Evolutionary conservation across 2,329 filamentous ascomycete genomes (phyloP), one percentile per base, ranked within the genome.

Genomic region (Decorospora gaudefroyi): DNA sequence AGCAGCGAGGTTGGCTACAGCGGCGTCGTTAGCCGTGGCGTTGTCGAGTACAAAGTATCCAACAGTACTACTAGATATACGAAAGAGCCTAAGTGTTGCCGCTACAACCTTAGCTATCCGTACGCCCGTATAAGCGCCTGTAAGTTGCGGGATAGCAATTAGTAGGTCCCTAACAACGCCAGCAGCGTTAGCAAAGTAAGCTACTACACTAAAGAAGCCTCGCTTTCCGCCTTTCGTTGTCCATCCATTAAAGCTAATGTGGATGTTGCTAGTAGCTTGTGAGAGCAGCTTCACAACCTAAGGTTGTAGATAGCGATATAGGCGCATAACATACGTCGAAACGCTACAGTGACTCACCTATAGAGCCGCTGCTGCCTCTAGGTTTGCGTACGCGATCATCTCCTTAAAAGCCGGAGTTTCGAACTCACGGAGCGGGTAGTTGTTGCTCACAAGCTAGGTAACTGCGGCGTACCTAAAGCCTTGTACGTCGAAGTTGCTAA

Each of bases 41-140:
- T 43, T 43, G 21, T 43, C 21, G 17, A 43, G 40, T 29, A 40
- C 13, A 25, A 42, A 42, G 39, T 44, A 44, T 15, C 41, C 27
- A 10, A 41, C 11, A 12, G 17, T 25, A 33, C 7, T 6, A 11
- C 18, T 26, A 13, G 18, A 17, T 11, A 38, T 39, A 4, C 22
- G 12, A 26, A 39, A 39, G 10, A 9, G 12, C 42, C 15, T 6
- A 9, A 45, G 22, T 7, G 17, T 45, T 17, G 33, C n/a, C 4
- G 6, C 9, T 8, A 45, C 28, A 16, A 33, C 28, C 8, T 34
- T 15, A 45, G 42, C 34, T 7, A 45, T 45, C 29, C 17, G 30
- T 22, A 32, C 28, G n/a, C 34, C 27, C 11, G 19, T 39, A 34
- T 45, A 15, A 23, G 35, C 26, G 19, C 42, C 34, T 11, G 26